Evolutionary conservation across 2,329 filamentous ascomycete genomes (phyloP).

Genomic region (Clarireedia hainanense): DNA sequence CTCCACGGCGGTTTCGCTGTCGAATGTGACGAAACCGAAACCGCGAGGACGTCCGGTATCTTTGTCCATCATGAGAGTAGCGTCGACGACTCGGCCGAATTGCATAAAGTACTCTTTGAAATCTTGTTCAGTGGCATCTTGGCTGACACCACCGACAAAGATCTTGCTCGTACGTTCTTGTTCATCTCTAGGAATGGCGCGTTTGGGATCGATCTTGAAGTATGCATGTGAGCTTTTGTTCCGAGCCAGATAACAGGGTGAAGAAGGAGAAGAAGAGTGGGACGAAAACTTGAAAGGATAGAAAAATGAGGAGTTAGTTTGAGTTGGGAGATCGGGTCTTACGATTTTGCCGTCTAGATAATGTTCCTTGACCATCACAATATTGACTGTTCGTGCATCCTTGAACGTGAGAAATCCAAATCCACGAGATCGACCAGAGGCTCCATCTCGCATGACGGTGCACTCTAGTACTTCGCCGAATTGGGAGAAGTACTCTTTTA

Average conservation of each 20-base stretch:
- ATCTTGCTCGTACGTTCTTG: slow-evolving; percentile 99
- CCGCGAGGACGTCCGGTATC: slow-evolving; percentile 94
- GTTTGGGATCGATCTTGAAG: slow-evolving; percentile 81
- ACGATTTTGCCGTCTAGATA: slow-evolving; percentile 98
- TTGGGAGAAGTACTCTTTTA: slow-evolving; percentile 94
- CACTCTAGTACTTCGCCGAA: slow-evolving; percentile 97
- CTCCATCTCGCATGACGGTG: slow-evolving; percentile 97
- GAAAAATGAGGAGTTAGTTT: slow-evolving; percentile 10
- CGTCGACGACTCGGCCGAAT: slow-evolving; percentile 92
- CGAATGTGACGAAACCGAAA: slow-evolving; percentile 97
- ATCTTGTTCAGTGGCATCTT: slow-evolving; percentile 92
- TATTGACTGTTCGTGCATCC: slow-evolving; percentile 95
- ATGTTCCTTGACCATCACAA: slow-evolving; percentile 99
- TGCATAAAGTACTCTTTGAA: slow-evolving; percentile 96
- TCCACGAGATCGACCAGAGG: slow-evolving; percentile 85
- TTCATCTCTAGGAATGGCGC: slow-evolving; percentile 93
- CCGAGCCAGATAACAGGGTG: slow-evolving; percentile 26
- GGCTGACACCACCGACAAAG: slow-evolving; percentile 94
- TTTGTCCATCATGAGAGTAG: slow-evolving; percentile 99
- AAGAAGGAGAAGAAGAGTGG: not conserved
- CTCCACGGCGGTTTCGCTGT: slow-evolving; percentile 91
- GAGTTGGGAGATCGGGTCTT: slow-evolving; percentile 35
- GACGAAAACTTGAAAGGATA: slow-evolving; percentile 17
- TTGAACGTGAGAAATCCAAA: slow-evolving; percentile 98
- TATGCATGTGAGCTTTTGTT: slow-evolving; percentile 17